Percentiles rank a stretch among this genome's conserved stretches.
Conservation (phyloP, 2,329 filamentous ascomycete genomes). For the Karstenula rhodostoma region DNA sequence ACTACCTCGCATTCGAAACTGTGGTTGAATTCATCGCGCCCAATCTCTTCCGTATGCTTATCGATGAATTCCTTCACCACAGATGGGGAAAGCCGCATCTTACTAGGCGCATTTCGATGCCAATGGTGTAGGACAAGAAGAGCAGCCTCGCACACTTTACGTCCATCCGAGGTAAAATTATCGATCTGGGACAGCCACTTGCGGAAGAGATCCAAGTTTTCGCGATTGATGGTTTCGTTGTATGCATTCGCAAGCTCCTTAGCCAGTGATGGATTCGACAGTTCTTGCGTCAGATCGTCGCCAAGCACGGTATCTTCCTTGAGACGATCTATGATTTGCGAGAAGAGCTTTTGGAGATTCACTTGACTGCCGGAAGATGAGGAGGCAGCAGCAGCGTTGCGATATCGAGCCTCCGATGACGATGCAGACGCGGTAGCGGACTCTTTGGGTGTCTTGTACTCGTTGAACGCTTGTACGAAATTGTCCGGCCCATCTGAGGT, state of each 20-base stretch:
- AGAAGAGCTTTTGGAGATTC: not conserved
- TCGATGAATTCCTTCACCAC: not conserved
- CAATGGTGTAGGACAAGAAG: not conserved
- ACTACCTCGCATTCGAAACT: not conserved
- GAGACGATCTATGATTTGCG: not conserved
- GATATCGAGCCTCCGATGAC: too few species aligned
- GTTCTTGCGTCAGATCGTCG: not conserved
- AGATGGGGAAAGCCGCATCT: not conserved
- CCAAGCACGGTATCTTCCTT: not conserved
- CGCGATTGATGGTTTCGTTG: not conserved
- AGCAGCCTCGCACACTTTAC: not conserved
- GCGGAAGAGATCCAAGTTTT: not conserved
- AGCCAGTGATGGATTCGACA: not conserved
- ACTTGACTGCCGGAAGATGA: too few species aligned
- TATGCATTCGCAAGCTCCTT: not conserved
- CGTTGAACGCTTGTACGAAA: too few species aligned
- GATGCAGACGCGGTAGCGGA: too few species aligned
- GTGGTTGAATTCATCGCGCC: not conserved
- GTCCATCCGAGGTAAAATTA: not conserved
- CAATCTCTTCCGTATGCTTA: not conserved
- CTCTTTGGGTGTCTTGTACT: too few species aligned
- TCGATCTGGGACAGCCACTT: not conserved
- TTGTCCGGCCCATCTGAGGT: too few species aligned
- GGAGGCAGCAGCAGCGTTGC: too few species aligned
- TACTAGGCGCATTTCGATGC: not conserved